These are phyloP conservation scores for Fraxinus velutina DNA, from an alignment of 305 asterid genomes.

Conservation along the genomic window DNA sequence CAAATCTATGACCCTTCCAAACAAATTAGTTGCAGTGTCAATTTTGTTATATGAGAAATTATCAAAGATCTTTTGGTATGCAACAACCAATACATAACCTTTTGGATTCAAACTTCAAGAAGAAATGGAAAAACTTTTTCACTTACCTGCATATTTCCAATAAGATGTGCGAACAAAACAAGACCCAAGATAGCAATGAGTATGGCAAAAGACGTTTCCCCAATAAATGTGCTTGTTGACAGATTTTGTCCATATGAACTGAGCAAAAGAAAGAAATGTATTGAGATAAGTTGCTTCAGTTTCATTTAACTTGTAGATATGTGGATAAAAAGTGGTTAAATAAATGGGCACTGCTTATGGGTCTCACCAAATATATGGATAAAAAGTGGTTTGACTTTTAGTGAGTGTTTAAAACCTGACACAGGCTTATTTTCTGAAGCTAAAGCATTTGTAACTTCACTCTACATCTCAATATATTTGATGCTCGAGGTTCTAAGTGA, in stretches of 20 bases:
- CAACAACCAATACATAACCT: neutral
- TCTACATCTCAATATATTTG: neutral
- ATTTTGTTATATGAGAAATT: neutral
- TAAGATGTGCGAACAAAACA: slow-evolving; percentile 81
- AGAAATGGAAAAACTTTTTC: neutral
- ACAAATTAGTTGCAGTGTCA: neutral
- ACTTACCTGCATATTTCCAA: slow-evolving; percentile 93
- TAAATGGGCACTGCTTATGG: neutral
- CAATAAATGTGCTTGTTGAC: slow-evolving; percentile 80
- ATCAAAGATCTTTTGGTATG: neutral
- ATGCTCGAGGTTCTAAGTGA: neutral
- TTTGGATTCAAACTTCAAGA: slow-evolving; percentile 10
- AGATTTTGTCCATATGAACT: slow-evolving; percentile 93
- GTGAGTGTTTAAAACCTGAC: neutral
- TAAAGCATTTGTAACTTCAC: neutral
- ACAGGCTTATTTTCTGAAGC: neutral
- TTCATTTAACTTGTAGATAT: neutral
- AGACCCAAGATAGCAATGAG: slow-evolving; percentile 89
- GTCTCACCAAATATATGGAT: too few relatives aligned
- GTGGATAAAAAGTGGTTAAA: neutral
- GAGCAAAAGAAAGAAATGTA: slow-evolving; percentile 20
- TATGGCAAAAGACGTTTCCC: slow-evolving; percentile 79
- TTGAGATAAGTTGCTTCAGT: slow-evolving; percentile 8
- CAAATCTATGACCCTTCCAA: neutral
- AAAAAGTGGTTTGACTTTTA: neutral